These are phyloP conservation scores for Penicillium samsonianum DNA, from an alignment of 495 filamentous ascomycete genomes.

Conservation along the genomic window DNA sequence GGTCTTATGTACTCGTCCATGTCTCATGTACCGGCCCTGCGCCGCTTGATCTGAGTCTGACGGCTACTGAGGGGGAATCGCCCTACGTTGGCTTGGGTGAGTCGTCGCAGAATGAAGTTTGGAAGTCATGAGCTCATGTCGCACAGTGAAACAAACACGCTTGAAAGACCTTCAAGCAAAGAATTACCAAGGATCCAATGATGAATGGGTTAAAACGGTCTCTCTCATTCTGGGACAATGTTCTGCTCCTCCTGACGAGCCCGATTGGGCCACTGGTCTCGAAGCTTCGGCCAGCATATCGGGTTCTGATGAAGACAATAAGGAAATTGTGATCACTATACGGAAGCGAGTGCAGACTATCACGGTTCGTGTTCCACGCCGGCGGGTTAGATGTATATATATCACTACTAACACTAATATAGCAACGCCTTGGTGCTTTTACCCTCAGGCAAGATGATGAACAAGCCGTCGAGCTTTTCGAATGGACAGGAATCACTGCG, in stretches of 20 bases:
- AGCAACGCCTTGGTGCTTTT: constrained; percentile 74
- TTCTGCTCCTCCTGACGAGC: constrained; percentile 11
- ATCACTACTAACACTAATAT: constrained; percentile 6
- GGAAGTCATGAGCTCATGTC: constrained; percentile 20
- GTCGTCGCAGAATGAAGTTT: constrained; percentile 20
- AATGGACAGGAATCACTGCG: constrained; percentile 65
- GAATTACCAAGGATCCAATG: constrained; percentile 53
- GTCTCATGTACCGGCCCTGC: constrained; percentile 48
- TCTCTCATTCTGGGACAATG: constrained; percentile 33
- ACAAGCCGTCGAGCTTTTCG: constrained; percentile 66
- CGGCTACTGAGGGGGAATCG: constrained; percentile 66
- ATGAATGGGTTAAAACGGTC: constrained; percentile 59
- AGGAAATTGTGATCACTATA: constrained; percentile 51
- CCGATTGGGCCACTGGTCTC: constrained; percentile 26
- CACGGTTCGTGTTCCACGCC: constrained; percentile 41
- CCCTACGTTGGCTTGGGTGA: constrained; percentile 61
- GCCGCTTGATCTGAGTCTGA: constrained; percentile 60
- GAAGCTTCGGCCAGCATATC: constrained; percentile 41
- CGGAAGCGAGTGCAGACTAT: constrained; percentile 59
- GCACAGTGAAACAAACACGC: constrained; percentile 48
- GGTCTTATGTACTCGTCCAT: constrained; percentile 59
- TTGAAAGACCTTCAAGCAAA: constrained; percentile 51
- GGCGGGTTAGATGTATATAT: not conserved
- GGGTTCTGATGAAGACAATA: constrained; percentile 30
- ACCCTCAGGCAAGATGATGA: constrained; percentile 61